Percentiles rank a stretch among this genome's conserved stretches.
phyloP scores from a whole-genome alignment of 768 basidiomycete genomes.

The Suillus brevipes region DNA sequence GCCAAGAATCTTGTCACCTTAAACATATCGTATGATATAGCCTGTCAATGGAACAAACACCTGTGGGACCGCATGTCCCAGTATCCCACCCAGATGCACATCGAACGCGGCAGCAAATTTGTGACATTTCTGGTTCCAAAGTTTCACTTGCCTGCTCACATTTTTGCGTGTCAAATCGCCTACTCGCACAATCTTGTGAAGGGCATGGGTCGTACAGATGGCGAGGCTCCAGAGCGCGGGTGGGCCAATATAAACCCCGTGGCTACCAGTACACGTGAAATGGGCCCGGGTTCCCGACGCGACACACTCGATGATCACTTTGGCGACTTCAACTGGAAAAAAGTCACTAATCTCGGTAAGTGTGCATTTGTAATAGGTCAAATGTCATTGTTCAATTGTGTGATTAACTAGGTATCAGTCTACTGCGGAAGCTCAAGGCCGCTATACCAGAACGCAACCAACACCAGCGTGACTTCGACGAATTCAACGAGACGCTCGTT shows the following conservation, averaged over 20 bases:
- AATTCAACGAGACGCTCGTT: not conserved
- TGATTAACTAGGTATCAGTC: conserved; percentile 8
- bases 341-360: conserved; percentile 26
- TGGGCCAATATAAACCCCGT: too few species aligned
- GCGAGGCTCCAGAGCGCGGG: too few species aligned
- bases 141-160: conserved; percentile 18
- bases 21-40: conserved; percentile 19
- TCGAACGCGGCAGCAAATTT: not conserved
- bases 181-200: too few species aligned
- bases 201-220: too few species aligned
- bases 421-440: not conserved
- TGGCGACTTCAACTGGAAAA: conserved; percentile 36
- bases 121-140: conserved; percentile 14
- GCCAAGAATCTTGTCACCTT: conserved; percentile 6
- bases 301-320: conserved; percentile 37
- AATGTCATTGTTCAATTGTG: not conserved
- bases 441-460: not conserved
- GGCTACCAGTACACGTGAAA: conserved; percentile 22
- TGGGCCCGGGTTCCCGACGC: conserved; percentile 31
- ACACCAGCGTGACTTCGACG: not conserved
- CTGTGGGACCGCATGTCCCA: conserved; percentile 12
- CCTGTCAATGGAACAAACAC: conserved; percentile 16
- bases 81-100: not conserved
- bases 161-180: not conserved
- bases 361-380: not conserved